A percentile compares a stretch with the other conserved stretches of the same genome.
These are phyloP conservation scores for Metarhizium album DNA, from an alignment of 2,329 filamentous ascomycete species.

Conservation along the genomic window DNA sequence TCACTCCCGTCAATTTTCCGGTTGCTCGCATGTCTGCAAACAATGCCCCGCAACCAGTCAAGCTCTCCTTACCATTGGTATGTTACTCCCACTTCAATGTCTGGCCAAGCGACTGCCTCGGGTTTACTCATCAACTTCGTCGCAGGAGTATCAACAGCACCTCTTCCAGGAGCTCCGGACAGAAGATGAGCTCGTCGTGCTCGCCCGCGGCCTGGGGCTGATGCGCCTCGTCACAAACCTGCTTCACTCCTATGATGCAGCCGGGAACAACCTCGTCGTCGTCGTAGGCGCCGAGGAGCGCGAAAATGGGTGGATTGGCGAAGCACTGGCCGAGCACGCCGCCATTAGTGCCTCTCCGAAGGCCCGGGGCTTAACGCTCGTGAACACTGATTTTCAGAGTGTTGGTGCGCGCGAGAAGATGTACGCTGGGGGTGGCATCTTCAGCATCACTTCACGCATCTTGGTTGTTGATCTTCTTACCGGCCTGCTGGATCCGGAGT, in stretches of 20 bases:
- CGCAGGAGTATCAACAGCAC: conserved; percentile 80
- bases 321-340: conserved; percentile 90
- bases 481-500: conserved; percentile 68
- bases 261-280: conserved; percentile 84
- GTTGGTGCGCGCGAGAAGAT: conserved; percentile 83
- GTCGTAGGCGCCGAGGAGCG: conserved; percentile 82
- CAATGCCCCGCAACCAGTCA: conserved; percentile 57
- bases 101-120: not conserved
- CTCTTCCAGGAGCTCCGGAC: conserved; percentile 82
- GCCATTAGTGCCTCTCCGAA: conserved; percentile 75
- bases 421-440: conserved; percentile 80
- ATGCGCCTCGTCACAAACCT: conserved; percentile 91
- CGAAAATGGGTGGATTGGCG: conserved; percentile 95
- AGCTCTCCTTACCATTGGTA: conserved; percentile 60
- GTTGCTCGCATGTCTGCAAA: conserved; percentile 37
- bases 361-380: conserved; percentile 75
- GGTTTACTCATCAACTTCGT: not conserved
- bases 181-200: conserved; percentile 87
- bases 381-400: conserved; percentile 90
- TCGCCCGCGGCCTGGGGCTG: conserved; percentile 85
- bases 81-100: not conserved
- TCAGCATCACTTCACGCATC: conserved; percentile 93
- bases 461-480: conserved; percentile 88
- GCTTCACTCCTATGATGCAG: conserved; percentile 91
- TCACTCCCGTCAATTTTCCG: not conserved